These are phyloP conservation scores for Immersiella caudata DNA, from an alignment of 495 filamentous ascomycete species.

Conservation along the genomic window DNA sequence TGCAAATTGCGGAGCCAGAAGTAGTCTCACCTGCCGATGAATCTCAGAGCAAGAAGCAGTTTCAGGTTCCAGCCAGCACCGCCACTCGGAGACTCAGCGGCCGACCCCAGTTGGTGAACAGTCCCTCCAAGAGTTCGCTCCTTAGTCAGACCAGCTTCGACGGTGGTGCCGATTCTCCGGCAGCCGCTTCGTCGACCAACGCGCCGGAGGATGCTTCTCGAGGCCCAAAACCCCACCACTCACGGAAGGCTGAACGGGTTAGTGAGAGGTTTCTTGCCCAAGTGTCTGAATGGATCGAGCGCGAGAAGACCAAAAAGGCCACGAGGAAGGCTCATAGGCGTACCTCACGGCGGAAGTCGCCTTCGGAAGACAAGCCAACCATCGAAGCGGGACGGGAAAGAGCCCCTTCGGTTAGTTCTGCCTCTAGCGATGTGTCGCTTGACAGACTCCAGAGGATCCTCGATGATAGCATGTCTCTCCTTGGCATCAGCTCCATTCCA, in stretches of 20 bases:
- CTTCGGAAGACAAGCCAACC: constrained; percentile 28
- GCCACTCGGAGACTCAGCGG: constrained; percentile 45
- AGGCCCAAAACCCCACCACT: constrained; percentile 28
- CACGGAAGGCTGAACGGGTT: constrained; percentile 43
- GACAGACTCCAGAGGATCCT: constrained; percentile 73
- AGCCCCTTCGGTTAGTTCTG: constrained; percentile 53
- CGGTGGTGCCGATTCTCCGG: constrained; percentile 20
- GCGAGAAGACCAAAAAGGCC: constrained; percentile 69
- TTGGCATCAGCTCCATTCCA: constrained; percentile 44
- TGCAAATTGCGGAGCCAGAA: constrained; percentile 54
- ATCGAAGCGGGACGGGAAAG: constrained; percentile 28
- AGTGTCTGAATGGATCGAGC: constrained; percentile 77
- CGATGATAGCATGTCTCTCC: constrained; percentile 57
- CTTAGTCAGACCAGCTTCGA: constrained; percentile 42
- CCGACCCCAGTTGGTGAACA: constrained; percentile 36
- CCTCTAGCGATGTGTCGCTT: constrained; percentile 63
- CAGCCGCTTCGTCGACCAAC: constrained; percentile 31
- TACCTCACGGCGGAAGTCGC: constrained; percentile 35
- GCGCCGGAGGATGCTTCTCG: constrained; percentile 34
- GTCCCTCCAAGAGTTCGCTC: constrained; percentile 44
- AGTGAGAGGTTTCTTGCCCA: constrained; percentile 65
- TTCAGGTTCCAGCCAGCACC: constrained; percentile 38
- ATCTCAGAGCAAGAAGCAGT: constrained; percentile 46
- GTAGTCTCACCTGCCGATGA: constrained; percentile 41
- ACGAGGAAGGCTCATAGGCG: constrained; percentile 49